These are phyloP conservation scores for Cornus florida DNA, from an alignment of 148 eudicot genomes.

Conservation along the genomic window DNA sequence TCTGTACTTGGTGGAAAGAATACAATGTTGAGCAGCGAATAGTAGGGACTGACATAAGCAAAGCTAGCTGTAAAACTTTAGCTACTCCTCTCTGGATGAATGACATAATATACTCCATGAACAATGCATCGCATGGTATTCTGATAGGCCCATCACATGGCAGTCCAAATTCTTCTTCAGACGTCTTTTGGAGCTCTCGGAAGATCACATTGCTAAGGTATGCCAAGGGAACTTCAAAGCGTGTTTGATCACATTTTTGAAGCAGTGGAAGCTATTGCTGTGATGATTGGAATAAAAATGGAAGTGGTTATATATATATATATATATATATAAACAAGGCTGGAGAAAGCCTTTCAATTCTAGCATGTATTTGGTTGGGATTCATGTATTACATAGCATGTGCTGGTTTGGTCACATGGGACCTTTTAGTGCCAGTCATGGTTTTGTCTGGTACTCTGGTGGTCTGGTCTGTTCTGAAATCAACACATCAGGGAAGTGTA, in stretches of 20 bases:
- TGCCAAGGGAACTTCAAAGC: too few relatives aligned
- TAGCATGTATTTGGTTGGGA: neutral
- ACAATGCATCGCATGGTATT: too few relatives aligned
- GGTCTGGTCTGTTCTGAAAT: neutral
- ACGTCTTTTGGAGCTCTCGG: slow-evolving; percentile 16
- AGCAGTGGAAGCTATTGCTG: neutral
- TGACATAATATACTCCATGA: too few relatives aligned
- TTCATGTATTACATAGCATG: slow-evolving; percentile 1
- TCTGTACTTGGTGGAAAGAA: neutral
- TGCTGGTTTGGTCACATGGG: neutral
- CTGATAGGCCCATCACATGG: too few relatives aligned
- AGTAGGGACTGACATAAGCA: slow-evolving; percentile 17
- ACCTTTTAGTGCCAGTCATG: neutral
- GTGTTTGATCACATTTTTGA: too few relatives aligned
- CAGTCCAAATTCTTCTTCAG: slow-evolving; percentile 7
- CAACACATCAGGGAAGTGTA: too few relatives aligned
- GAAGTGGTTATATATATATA: neutral
- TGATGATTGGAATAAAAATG: slow-evolving; percentile 1
- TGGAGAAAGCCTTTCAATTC: neutral
- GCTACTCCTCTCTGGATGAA: too few relatives aligned
- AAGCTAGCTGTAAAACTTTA: slow-evolving; percentile 11
- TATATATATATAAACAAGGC: too few relatives aligned
- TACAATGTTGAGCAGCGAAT: slow-evolving; percentile 4
- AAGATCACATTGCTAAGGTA: too few relatives aligned
- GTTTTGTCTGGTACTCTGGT: too few relatives aligned